phyloP scores from a whole-genome alignment of 805 yeast species.

The Yarrowia hollandica region DNA sequence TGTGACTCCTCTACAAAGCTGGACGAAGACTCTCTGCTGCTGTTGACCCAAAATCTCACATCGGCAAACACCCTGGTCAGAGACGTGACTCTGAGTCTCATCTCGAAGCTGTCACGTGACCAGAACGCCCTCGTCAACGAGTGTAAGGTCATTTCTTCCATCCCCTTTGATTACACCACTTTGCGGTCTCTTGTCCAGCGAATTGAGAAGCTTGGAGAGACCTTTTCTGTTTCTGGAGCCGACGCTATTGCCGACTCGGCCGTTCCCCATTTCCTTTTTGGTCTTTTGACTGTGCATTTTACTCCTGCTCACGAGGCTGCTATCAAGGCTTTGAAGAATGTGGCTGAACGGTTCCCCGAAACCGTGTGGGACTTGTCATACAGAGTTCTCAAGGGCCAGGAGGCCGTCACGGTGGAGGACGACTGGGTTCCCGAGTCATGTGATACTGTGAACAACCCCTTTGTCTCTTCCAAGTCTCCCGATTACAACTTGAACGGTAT shows the following conservation, averaged over 20 bases:
- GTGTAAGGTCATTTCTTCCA: slow-evolving; percentile 57
- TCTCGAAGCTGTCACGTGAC: slow-evolving; percentile 3
- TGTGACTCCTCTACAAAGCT: neutral
- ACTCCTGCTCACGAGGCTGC: slow-evolving; percentile 87
- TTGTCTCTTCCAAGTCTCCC: neutral
- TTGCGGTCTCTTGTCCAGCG: slow-evolving; percentile 75
- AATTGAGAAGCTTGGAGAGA: slow-evolving; percentile 57
- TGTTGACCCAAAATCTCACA: neutral
- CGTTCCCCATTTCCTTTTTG: slow-evolving; percentile 57
- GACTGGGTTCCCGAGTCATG: slow-evolving; percentile 21
- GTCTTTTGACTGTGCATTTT: slow-evolving; percentile 70
- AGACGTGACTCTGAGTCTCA: neutral
- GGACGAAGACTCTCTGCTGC: neutral
- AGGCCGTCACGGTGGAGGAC: slow-evolving; percentile 29
- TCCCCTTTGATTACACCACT: slow-evolving; percentile 65
- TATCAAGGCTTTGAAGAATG: slow-evolving; percentile 54
- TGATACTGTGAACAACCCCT: neutral
- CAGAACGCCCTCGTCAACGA: slow-evolving; percentile 30
- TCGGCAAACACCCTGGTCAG: neutral
- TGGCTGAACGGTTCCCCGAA: slow-evolving; percentile 47
- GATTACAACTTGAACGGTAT: neutral
- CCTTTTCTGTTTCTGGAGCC: slow-evolving; percentile 43
- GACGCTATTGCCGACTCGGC: slow-evolving; percentile 37
- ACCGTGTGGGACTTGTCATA: slow-evolving; percentile 58
- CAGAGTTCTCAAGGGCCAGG: slow-evolving; percentile 40